A percentile compares a stretch with the other conserved stretches of the same genome.
These are phyloP conservation scores for Psilocybe subaeruginosa DNA, from an alignment of 768 basidiomycete genomes.

Conservation along the genomic window DNA sequence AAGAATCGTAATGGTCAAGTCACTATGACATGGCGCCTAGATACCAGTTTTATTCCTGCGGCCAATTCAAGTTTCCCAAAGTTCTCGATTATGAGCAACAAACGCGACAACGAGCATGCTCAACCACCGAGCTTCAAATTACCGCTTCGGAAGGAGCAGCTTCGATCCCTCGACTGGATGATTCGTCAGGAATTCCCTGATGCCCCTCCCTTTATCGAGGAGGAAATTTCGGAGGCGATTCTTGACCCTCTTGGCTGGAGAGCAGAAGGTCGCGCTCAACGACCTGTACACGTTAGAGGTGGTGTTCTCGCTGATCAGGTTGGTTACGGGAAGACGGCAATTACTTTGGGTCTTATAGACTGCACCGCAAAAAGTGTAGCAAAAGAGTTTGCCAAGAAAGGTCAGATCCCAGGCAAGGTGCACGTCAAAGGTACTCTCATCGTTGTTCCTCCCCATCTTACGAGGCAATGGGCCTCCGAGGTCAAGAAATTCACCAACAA, in stretches of 20 bases:
- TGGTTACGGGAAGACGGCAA: conserved; percentile 96
- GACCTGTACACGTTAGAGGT: conserved; percentile 76
- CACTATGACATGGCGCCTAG: conserved; percentile 76
- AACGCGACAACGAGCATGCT: conserved; percentile 62
- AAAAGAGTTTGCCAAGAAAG: conserved; percentile 58
- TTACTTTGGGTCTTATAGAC: conserved; percentile 88
- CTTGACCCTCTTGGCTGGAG: conserved; percentile 89
- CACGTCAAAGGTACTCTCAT: conserved; percentile 80
- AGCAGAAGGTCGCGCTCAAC: conserved; percentile 88
- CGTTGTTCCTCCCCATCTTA: conserved; percentile 89
- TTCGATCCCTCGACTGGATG: conserved; percentile 95
- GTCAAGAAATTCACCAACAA: conserved; percentile 77
- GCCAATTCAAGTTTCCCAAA: conserved; percentile 61
- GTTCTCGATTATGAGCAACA: conserved; percentile 79
- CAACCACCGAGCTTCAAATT: conserved; percentile 84
- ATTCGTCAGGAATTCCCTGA: conserved; percentile 69
- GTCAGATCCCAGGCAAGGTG: conserved; percentile 64
- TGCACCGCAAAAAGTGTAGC: conserved; percentile 59
- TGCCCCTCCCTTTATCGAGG: conserved; percentile 81
- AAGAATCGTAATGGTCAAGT: conserved; percentile 49
- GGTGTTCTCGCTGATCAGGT: conserved; percentile 96
- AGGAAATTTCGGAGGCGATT: conserved; percentile 92
- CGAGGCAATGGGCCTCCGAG: conserved; percentile 89
- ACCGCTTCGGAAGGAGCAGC: conserved; percentile 79
- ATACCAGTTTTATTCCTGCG: conserved; percentile 74